Evolutionary conservation across 2,329 filamentous ascomycete species (phyloP).

Genomic region (Shiraia sp.): DNA sequence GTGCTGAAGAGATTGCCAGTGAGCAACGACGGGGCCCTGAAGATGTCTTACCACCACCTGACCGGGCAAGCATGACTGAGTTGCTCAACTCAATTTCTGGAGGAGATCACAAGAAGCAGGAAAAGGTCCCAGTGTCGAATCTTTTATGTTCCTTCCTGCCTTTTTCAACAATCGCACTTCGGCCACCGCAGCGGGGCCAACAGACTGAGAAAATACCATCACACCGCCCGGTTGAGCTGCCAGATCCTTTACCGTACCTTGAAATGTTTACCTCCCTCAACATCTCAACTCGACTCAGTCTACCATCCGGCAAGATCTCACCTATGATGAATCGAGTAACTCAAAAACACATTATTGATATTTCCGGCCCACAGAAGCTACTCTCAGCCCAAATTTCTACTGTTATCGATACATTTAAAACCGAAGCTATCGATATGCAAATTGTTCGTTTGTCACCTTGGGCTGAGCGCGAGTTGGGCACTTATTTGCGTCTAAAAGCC

Average conservation of each 20-base stretch:
- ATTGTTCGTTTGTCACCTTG: constrained; percentile 62
- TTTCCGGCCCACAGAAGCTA: constrained; percentile 56
- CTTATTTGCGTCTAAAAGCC: constrained; percentile 53
- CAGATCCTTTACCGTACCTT: constrained; percentile 70
- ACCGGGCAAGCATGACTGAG: constrained; percentile 21
- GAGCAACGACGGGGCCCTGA: constrained; percentile 23
- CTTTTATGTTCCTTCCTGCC: constrained; percentile 48
- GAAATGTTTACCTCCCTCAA: constrained; percentile 71
- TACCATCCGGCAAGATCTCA: constrained; percentile 20
- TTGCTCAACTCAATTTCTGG: constrained; percentile 28
- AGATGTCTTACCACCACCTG: constrained; percentile 15
- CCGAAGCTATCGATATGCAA: constrained; percentile 58
- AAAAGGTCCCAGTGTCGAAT: constrained; percentile 31
- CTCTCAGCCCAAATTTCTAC: constrained; percentile 64
- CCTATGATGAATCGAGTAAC: constrained; percentile 18
- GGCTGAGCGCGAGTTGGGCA: constrained; percentile 62
- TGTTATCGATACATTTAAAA: constrained; percentile 49
- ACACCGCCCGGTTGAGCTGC: constrained; percentile 66
- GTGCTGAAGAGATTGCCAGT: constrained; percentile 30
- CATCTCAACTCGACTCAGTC: constrained; percentile 58
- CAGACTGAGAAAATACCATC: constrained; percentile 56
- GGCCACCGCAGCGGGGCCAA: constrained; percentile 24
- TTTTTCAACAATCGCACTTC: constrained; percentile 33
- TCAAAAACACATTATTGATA: constrained; percentile 57
- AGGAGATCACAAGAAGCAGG: constrained; percentile 18